Base-by-base conservation (phyloP, 2,329 filamentous ascomycete genomes). In the Ophiocordyceps robertsii region DNA sequence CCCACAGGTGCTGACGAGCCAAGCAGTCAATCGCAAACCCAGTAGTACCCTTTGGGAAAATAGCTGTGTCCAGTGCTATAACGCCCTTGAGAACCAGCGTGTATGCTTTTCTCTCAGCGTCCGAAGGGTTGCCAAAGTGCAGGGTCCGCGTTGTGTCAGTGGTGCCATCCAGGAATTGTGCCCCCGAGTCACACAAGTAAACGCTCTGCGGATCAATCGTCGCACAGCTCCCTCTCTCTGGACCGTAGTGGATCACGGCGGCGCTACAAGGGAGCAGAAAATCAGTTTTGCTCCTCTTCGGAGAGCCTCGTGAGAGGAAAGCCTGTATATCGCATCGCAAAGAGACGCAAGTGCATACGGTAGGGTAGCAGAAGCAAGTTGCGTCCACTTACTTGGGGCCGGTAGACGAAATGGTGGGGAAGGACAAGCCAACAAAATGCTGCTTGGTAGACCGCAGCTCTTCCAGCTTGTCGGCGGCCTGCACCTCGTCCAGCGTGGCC, bases 131-230 rank as follows among this genome's bases (percentile, higher is more conserved):
- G 38, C 87, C 86, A 58, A 96, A 96, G 56, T 98, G 92, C 33
- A 95, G 68, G 1, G 92, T 98, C 36, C 92, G 75, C 6, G 92
- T 98, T 0, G 87, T 94, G 56, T 98, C 92, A 0, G 92, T 98
- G 1, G 92, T 98, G 43, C 92, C 92, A 59, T 98, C 92, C 3
- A 84, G 71, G 55, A 90, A 98, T 61, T 98, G 92, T n/a, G 85
- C 92, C 19, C 92, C 92, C 19, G 92, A 96, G 62, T 98, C 92
- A 59, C 92, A 98, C 3, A 98, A 77, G 56, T 98, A 98, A 45
- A 98, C 78, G 13, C 81, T 80, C 7, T 79, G 77, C 0, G 87
- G 86, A 51, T 98, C 87, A 52, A 98, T 87, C 27, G 75, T 67
- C 9, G 88, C 76, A 63, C 90, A 96, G 48, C 72, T 82, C 17